These are phyloP conservation scores for Cynara cardunculus DNA, from an alignment of 129 eudicot species.

Conservation along the genomic window DNA sequence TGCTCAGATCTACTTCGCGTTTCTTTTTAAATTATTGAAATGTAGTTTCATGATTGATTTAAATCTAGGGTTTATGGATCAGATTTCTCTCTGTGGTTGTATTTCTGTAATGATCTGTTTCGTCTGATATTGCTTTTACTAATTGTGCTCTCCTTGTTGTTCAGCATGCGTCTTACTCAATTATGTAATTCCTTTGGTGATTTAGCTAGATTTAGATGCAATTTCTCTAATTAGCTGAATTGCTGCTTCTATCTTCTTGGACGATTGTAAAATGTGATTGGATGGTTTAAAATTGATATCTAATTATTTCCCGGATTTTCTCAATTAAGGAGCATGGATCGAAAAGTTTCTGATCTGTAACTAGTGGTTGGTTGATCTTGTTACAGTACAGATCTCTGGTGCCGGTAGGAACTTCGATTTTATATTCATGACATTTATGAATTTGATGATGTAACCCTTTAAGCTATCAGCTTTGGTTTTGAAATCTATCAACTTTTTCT, in stretches of 20 bases:
- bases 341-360: not conserved
- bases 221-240: not conserved
- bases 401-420: not conserved
- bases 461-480: not conserved
- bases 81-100: not conserved
- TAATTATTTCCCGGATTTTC: not conserved
- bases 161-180: conserved; percentile 11
- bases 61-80: conserved; percentile 27
- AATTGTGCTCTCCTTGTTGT: conserved; percentile 3
- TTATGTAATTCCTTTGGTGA: not conserved
- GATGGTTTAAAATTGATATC: not conserved
- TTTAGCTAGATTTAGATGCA: not conserved
- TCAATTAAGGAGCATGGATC: not conserved
- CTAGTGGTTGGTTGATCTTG: conserved; percentile 1
- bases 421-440: not conserved
- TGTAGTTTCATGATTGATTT: not conserved
- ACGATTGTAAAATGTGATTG: not conserved
- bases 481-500: not conserved
- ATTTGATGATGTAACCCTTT: not conserved
- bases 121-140: not conserved
- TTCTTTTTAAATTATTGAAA: not conserved
- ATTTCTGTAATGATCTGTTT: not conserved
- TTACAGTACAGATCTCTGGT: not conserved
- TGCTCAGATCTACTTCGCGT: conserved; percentile 16
- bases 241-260: not conserved